Base-by-base conservation (phyloP, 129 eudicot species). In the Lactuca sativa region DNA sequence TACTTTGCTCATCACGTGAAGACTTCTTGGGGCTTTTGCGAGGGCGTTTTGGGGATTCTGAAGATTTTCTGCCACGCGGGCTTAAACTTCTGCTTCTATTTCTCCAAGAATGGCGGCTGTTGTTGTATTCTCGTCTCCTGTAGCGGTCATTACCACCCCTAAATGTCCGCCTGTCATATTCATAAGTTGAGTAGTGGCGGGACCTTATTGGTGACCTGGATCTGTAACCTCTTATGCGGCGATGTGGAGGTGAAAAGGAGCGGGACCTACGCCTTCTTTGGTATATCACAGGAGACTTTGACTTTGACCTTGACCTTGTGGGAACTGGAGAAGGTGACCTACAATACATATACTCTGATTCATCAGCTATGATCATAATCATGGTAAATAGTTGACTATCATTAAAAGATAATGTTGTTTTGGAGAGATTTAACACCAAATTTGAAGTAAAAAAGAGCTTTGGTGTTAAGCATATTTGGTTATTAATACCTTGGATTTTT, bases 181-280 rank as follows among this genome's bases (percentile, higher is more conserved):
- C 99, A 32, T 83, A 85, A 69, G 93, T 76, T 25, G 88, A 80
- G 78, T 95, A 87, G 73, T 77, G 82, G 74, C 89, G 99, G 53
- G 86, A 83, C 76, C 93, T 83, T 62, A 78, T 74, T 12, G 97
- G 97, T 70, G 99, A 95, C 74, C 96, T 82, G 52, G 91, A 90
- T 73, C 97, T 79, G 84, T 87, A 82, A 77, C 53, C 79, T 75
- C 99, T 80, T 14, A 75, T 69, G 9, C 82, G 83, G 4, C 93
- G 88, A 47, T 59, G 66, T 16, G 61, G 84, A 69, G 99, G 99
- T 43, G 99, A 95, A 75, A 59, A 82, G 12, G 97, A 95, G 62
- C 85, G 97, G 53, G 99, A 95, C 77, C 83, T 85, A 59, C 82
- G 82, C 51, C 89, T 85, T 69, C 71, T 71, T 61, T 86, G 69